Conservation (phyloP, 139 green algal genomes). For the Picochlorum sp. region DNA sequence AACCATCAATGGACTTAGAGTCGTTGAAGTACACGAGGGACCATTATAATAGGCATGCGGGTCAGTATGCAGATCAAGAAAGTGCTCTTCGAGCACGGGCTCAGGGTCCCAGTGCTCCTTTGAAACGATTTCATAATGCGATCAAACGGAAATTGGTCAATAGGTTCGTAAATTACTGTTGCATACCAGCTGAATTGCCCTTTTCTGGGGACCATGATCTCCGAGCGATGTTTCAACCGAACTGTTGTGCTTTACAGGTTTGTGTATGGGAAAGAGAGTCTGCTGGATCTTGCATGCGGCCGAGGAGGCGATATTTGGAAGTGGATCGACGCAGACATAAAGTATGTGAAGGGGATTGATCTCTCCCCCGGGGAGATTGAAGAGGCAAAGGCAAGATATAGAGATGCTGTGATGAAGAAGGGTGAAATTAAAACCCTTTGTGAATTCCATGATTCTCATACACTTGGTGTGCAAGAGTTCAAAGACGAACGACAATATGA, state of each 20-base stretch:
- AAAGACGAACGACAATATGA: conserved; percentile 38
- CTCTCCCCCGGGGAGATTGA: conserved; percentile 66
- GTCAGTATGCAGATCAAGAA: conserved; percentile 5
- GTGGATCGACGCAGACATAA: conserved; percentile 59
- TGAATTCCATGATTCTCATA: conserved; percentile 26
- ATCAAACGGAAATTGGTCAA: conserved; percentile 75
- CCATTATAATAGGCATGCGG: conserved; percentile 35
- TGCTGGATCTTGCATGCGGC: conserved; percentile 84
- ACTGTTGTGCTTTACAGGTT: conserved; percentile 51
- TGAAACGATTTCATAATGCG: conserved; percentile 87
- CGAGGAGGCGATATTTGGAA: conserved; percentile 82
- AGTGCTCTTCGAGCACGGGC: conserved; percentile 46
- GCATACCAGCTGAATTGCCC: too few species aligned
- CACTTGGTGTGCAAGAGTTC: conserved; percentile 31
- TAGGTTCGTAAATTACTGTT: conserved; percentile 27
- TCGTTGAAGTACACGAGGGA: conserved; percentile 29
- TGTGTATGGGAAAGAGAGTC: conserved; percentile 28
- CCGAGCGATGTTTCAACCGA: too few species aligned
- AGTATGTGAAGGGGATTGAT: conserved; percentile 72
- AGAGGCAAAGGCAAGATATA: conserved; percentile 49
- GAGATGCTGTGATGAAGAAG: background rate
- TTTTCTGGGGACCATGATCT: too few species aligned
- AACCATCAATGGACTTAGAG: conserved; percentile 15
- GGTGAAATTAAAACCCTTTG: conserved; percentile 6
- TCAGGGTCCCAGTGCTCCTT: conserved; percentile 40